Percentiles rank a stretch among this genome's conserved stretches.
These are phyloP conservation scores for Anethum foeniculum DNA, from an alignment of 140 eudicot species.

Conservation along the genomic window DNA sequence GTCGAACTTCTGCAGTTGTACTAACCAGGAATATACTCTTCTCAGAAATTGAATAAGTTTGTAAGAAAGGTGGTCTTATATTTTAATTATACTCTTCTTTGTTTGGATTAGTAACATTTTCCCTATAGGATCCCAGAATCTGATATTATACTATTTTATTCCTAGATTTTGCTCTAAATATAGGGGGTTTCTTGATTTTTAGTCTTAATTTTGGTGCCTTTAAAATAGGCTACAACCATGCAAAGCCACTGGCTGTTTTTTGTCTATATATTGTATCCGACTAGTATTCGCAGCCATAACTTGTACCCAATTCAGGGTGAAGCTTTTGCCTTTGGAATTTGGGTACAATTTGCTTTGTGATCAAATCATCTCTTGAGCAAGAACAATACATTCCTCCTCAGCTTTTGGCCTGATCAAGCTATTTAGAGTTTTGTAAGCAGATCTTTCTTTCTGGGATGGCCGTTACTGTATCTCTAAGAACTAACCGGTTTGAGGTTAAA, in stretches of 20 bases:
- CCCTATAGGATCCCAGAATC: background rate
- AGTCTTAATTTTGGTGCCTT: background rate
- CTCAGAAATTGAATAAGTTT: background rate
- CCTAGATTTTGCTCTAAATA: background rate
- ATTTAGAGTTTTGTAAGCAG: background rate
- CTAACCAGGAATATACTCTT: too few relatives aligned
- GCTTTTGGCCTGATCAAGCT: background rate
- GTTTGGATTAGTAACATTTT: background rate
- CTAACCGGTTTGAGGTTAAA: constrained; percentile 39
- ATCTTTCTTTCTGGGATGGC: constrained; percentile 24
- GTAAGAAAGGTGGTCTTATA: background rate
- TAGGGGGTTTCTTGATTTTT: background rate
- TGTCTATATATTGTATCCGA: constrained; percentile 2
- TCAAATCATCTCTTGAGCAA: background rate
- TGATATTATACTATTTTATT: background rate
- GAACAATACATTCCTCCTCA: background rate
- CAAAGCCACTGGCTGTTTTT: constrained; percentile 4
- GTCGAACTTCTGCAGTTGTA: too few relatives aligned
- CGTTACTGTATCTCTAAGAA: constrained; percentile 33
- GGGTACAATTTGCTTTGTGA: background rate
- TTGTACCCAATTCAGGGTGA: constrained; percentile 8
- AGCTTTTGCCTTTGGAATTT: background rate
- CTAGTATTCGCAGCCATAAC: background rate
- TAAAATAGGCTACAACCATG: constrained; percentile 9
- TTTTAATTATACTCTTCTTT: background rate